These are phyloP conservation scores for Poa pratensis DNA, from an alignment of 176 grass and related monocot species.

Conservation along the genomic window DNA sequence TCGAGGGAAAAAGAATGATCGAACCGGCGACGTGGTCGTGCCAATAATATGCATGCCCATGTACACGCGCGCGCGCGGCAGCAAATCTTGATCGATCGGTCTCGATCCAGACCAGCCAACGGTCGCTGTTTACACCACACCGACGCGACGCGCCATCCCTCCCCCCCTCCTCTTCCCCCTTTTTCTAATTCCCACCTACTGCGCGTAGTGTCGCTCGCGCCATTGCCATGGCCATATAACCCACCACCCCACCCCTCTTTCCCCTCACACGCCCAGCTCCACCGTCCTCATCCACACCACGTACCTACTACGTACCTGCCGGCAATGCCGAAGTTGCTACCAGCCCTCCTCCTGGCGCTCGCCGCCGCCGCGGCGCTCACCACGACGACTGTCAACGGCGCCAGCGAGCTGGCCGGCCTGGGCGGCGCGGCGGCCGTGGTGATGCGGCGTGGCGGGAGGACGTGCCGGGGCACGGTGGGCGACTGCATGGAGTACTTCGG, in stretches of 20 bases:
- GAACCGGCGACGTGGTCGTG: background rate
- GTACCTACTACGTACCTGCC: background rate
- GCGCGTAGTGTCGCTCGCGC: slow-evolving; percentile 21
- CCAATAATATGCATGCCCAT: background rate
- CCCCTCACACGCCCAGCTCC: background rate
- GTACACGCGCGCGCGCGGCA: background rate
- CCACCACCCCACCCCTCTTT: background rate
- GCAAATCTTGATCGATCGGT: background rate
- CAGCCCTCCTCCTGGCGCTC: background rate
- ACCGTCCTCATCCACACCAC: too few relatives aligned
- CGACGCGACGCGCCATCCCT: slow-evolving; percentile 48
- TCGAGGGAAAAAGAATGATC: too few relatives aligned
- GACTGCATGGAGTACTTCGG: slow-evolving; percentile 54
- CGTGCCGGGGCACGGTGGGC: slow-evolving; percentile 53
- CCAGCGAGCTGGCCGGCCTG: background rate
- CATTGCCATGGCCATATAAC: slow-evolving; percentile 33
- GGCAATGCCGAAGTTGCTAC: slow-evolving; percentile 14
- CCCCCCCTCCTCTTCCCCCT: background rate
- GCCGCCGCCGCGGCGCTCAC: background rate
- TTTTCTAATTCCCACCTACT: slow-evolving; percentile 33
- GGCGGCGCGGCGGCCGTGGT: slow-evolving; percentile 18
- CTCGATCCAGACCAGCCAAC: slow-evolving; percentile 33
- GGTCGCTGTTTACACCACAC: slow-evolving; percentile 38
- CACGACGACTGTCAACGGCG: background rate
- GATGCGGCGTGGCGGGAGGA: slow-evolving; percentile 39